Percentiles rank a stretch among this genome's conserved stretches.
Conservation (phyloP, 768 basidiomycete species). For the Cystofilobasidium macerans region DNA sequence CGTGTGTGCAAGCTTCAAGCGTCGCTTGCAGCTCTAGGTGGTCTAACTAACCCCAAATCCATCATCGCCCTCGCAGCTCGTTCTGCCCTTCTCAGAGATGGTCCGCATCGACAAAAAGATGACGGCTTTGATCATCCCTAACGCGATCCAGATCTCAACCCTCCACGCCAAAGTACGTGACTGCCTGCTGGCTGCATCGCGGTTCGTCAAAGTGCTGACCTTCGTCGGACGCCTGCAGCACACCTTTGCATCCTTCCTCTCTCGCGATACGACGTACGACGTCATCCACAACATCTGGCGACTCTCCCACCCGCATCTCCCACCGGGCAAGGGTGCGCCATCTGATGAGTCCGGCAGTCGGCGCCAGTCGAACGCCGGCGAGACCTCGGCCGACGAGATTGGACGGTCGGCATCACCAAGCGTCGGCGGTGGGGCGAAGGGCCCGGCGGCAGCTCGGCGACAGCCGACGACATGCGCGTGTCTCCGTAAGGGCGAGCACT, state of each 20-base stretch:
- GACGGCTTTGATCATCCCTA: slow-evolving; percentile 96
- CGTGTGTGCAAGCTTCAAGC: slow-evolving; percentile 54
- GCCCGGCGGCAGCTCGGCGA: not conserved
- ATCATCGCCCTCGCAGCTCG: slow-evolving; percentile 56
- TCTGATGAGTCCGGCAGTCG: slow-evolving; percentile 9
- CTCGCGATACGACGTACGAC: slow-evolving; percentile 90
- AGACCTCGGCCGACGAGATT: not conserved
- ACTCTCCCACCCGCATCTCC: slow-evolving; percentile 61
- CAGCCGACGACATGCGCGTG: slow-evolving; percentile 51
- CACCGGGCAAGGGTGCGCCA: slow-evolving; percentile 21
- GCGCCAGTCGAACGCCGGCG: not conserved
- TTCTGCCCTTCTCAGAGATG: slow-evolving; percentile 79
- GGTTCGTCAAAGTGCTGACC: not conserved
- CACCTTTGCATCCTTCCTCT: slow-evolving; percentile 91
- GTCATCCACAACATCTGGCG: slow-evolving; percentile 95
- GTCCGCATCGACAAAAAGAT: slow-evolving; percentile 84
- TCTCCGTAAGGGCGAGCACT: slow-evolving; percentile 58
- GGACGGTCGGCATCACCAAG: not conserved
- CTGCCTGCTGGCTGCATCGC: not conserved
- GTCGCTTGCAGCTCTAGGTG: not conserved
- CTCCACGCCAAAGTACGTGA: slow-evolving; percentile 43
- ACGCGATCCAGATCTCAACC: slow-evolving; percentile 84
- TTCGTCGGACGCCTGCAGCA: slow-evolving; percentile 47
- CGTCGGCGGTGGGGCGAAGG: no score
- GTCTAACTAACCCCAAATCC: no score